Evolutionary conservation across 164 flowering plant genomes (phyloP).

Genomic region (grape (Vitis vinifera)): ASM3070453v1 NC_081823.1:1732001-1732500

Average conservation of each 20-base stretch:
- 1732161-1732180: constrained; percentile 53
- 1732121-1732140: constrained; percentile 72
- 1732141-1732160: constrained; percentile 50
- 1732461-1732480: constrained; percentile 73
- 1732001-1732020: constrained; percentile 57
- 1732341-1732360: constrained; percentile 79
- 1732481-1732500: constrained; percentile 62
- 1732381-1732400: constrained; percentile 58
- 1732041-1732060: constrained; percentile 32
- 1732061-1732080: constrained; percentile 45
- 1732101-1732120: constrained; percentile 59
- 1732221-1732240: constrained; percentile 72
- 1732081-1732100: constrained; percentile 34
- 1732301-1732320: constrained; percentile 57
- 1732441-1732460: constrained; percentile 75
- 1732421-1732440: constrained; percentile 61
- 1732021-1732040: constrained; percentile 55
- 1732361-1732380: constrained; percentile 63
- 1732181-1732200: constrained; percentile 53
- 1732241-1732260: constrained; percentile 74
- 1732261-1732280: constrained; percentile 59
- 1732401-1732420: constrained; percentile 55
- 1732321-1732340: constrained; percentile 60
- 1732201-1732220: constrained; percentile 61
- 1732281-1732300: constrained; percentile 57